These are phyloP conservation scores for Artemisia tridentata DNA, from an alignment of 129 eudicot genomes.

Conservation along the genomic window DNA sequence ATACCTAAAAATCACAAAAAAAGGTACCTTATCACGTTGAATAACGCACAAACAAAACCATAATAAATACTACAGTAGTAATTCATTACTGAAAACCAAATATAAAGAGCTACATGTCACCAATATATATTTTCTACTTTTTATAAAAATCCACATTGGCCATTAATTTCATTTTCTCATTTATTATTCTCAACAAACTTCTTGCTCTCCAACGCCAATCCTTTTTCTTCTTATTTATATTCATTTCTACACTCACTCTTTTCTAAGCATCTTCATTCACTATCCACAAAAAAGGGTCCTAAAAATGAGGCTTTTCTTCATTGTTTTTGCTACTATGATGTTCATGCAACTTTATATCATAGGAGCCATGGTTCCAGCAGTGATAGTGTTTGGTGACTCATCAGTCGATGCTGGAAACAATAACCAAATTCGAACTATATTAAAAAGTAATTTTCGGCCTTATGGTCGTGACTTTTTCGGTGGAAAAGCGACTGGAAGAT, in stretches of 20 bases:
- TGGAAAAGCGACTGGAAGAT: constrained; percentile 74
- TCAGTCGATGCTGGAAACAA: constrained; percentile 85
- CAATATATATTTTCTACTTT: too few relatives aligned
- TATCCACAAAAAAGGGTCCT: not conserved
- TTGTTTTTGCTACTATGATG: constrained; percentile 12
- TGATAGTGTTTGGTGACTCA: constrained; percentile 84
- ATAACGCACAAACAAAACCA: too few relatives aligned
- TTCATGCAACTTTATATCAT: constrained; percentile 27
- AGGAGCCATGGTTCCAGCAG: constrained; percentile 55
- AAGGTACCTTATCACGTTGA: too few relatives aligned
- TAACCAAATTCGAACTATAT: constrained; percentile 57
- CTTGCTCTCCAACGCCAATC: constrained; percentile 30
- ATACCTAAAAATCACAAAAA: too few relatives aligned
- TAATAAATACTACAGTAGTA: too few relatives aligned
- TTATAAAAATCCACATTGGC: constrained; percentile 18
- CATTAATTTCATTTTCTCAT: constrained; percentile 27
- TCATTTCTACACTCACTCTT: constrained; percentile 27
- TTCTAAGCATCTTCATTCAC: constrained; percentile 19
- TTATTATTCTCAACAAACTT: constrained; percentile 31
- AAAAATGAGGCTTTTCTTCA: constrained; percentile 13
- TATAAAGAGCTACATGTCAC: too few relatives aligned
- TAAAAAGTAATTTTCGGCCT: constrained; percentile 73
- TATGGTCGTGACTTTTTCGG: constrained; percentile 77
- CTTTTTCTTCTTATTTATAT: constrained; percentile 27
- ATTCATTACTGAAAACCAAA: too few relatives aligned